Evolutionary conservation across 495 filamentous ascomycete species (phyloP), one percentile per base, ranked within the genome.

Genomic region (Aspergillus avenaceus): DNA sequence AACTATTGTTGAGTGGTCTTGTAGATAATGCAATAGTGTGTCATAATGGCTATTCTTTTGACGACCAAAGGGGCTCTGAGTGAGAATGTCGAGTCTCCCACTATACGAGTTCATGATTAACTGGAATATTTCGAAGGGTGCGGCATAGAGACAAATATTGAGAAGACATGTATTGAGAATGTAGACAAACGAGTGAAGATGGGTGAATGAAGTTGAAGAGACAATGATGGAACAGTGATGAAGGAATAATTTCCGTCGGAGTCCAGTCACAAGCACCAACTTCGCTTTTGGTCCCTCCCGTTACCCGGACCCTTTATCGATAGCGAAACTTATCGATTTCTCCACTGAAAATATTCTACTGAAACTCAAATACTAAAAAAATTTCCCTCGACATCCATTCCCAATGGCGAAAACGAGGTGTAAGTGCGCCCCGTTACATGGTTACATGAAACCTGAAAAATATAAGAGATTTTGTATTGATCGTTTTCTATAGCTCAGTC

Each of bases 331-430:
- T 43, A 19, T 38, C 48, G 47, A 27, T 13, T 28, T 56, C 60
- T 55, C 65, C 63, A 63, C 69, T 66, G 44, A 66, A 60, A 60
- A 60, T 61, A 53, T 59, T 59, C 47, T 48, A 37, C 43, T 54
- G 37, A 47, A 54, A 59, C 25, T 25, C 19, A 16, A 22, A 32
- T 16, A 11, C 7, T 41, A 26, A 23, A 28, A 49, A 19, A 18
- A 41, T 13, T 13, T 36, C 14, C 21, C 13, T 49, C 37, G 18
- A 52, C 29, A 16, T 49, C 38, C 41, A 24, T 42, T 12, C 42
- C 76, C 41, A 45, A 82, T 82, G 79, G 77, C 67, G 0, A 81
- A 81, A 50, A 72, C 67, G 46, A 71, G 56, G 41, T 58, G 66
- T 68, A 59, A 70, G 63, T 47, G 22, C 22, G 27, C 13, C 8